phyloP scores from a whole-genome alignment of 2,329 filamentous ascomycete genomes.

The Xylariales sp. region DNA sequence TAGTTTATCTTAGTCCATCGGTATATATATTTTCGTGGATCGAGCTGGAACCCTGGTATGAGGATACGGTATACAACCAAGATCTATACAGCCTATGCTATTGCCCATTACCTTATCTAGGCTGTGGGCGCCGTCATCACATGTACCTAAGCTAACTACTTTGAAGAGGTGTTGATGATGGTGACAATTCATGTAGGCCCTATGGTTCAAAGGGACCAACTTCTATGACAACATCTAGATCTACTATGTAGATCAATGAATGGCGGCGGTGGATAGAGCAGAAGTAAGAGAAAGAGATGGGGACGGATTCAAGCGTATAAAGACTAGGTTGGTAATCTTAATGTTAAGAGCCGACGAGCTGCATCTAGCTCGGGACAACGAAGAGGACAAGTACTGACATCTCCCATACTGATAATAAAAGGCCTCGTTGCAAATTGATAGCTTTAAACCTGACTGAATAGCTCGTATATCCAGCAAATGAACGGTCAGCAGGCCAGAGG shows the following conservation, averaged over 20 bases:
- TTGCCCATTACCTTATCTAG: not conserved
- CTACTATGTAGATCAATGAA: not conserved
- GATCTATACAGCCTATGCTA: not conserved
- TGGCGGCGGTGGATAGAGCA: not conserved
- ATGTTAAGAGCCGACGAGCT: not conserved
- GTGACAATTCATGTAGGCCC: not conserved
- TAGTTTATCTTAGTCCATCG: not conserved
- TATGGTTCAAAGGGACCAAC: slow-evolving; percentile 1
- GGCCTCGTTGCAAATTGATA: not conserved
- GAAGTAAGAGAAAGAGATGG: slow-evolving; percentile 7
- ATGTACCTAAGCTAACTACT: no score
- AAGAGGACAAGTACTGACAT: not conserved
- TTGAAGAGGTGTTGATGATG: not conserved
- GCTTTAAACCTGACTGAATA: not conserved
- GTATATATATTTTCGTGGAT: not conserved
- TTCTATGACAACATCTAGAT: not conserved
- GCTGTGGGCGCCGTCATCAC: not conserved
- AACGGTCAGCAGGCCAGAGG: not conserved
- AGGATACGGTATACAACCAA: not conserved
- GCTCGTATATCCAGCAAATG: not conserved
- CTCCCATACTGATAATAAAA: not conserved
- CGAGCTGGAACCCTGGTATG: not conserved
- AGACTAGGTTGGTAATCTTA: not conserved
- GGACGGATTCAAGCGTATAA: not conserved
- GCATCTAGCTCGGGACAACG: not conserved